Conservation (phyloP, 441 rosid species). For the Monsonia emarginata region DNA sequence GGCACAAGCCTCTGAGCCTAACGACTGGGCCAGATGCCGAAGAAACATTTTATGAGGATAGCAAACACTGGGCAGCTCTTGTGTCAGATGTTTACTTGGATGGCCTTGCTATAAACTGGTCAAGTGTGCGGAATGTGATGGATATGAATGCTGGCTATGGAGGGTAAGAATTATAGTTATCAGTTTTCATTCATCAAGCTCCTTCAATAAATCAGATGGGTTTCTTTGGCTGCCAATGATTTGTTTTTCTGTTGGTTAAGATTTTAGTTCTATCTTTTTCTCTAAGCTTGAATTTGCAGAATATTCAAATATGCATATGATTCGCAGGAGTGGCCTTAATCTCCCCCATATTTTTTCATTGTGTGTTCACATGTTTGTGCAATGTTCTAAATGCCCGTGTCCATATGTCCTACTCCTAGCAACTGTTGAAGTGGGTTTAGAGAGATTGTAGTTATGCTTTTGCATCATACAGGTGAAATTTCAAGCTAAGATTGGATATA, state of each 20-base stretch:
- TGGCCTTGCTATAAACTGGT: constrained; percentile 57
- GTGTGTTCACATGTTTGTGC: background rate
- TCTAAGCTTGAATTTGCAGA: background rate
- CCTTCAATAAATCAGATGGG: background rate
- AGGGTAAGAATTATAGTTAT: constrained; percentile 42
- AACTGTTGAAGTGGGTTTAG: background rate
- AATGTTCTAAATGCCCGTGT: background rate
- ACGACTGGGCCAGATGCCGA: constrained; percentile 28
- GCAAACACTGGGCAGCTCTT: constrained; percentile 57
- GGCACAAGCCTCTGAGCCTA: constrained; percentile 40
- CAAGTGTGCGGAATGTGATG: constrained; percentile 57
- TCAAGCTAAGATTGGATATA: background rate
- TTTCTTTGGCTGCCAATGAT: background rate
- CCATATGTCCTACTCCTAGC: background rate
- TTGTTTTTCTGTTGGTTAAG: background rate
- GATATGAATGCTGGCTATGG: constrained; percentile 93
- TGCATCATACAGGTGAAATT: background rate
- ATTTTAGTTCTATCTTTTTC: background rate
- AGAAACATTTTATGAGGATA: constrained; percentile 41
- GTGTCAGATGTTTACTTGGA: constrained; percentile 58
- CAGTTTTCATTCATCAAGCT: background rate
- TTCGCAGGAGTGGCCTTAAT: background rate
- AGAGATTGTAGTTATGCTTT: background rate
- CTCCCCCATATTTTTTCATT: background rate
- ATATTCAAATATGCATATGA: background rate